Evolutionary conservation across 2,329 filamentous ascomycete genomes (phyloP).

Genomic region (Leptographium flavum): DNA sequence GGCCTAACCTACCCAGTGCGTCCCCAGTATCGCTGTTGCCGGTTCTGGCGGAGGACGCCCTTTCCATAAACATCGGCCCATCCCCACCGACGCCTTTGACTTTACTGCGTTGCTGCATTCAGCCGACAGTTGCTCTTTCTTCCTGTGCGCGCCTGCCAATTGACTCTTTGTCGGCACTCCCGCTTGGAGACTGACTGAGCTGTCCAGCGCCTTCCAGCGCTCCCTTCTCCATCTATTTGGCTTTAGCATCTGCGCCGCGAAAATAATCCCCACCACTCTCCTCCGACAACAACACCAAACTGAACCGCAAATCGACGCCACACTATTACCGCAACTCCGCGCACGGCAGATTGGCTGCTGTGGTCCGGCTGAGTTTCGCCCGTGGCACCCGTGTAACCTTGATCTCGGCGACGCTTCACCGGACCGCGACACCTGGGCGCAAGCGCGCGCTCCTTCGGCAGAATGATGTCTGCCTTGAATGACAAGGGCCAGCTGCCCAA

Average conservation of each 20-base stretch:
- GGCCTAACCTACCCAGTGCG: neutral
- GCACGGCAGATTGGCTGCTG: neutral
- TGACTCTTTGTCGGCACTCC: neutral
- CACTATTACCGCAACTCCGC: neutral
- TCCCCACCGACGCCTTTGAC: neutral
- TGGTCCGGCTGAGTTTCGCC: neutral
- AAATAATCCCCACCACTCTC: neutral
- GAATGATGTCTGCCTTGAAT: conserved; percentile 12
- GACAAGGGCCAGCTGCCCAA: conserved; percentile 14
- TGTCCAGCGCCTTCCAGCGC: neutral
- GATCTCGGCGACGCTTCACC: neutral
- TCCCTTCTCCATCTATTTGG: neutral
- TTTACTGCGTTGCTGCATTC: neutral
- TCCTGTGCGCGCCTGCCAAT: neutral
- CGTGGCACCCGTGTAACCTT: neutral
- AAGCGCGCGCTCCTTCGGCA: conserved; percentile 1
- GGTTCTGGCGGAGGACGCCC: neutral
- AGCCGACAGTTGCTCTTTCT: neutral
- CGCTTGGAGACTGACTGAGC: neutral
- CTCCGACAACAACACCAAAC: neutral
- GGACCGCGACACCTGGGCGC: neutral
- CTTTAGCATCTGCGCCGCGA: neutral
- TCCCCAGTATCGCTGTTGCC: neutral
- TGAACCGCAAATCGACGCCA: neutral
- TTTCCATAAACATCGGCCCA: neutral